A percentile compares a stretch with the other conserved stretches of the same genome.
These are phyloP conservation scores for Gillenia trifoliata DNA, from an alignment of 306 rosid genomes.

Conservation along the genomic window DNA sequence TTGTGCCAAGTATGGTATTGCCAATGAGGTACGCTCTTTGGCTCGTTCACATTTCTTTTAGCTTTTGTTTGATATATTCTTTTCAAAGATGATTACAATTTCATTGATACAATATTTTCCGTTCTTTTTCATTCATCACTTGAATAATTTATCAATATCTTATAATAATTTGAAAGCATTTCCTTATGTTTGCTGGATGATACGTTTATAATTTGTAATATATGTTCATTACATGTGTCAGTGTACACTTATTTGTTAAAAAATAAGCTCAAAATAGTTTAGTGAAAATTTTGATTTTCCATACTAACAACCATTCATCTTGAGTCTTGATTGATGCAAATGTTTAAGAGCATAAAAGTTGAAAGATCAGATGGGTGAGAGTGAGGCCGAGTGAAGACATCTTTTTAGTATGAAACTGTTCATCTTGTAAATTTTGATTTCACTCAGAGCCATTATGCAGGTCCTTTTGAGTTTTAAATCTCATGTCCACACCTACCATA, in stretches of 20 bases:
- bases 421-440: background rate
- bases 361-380: background rate
- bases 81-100: background rate
- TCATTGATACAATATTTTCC: background rate
- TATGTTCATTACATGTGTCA: background rate
- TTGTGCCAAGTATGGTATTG: conserved; percentile 98
- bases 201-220: background rate
- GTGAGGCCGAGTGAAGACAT: background rate
- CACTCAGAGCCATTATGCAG: background rate
- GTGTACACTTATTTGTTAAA: background rate
- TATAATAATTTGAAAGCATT: background rate
- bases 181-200: background rate
- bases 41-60: background rate
- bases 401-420: background rate
- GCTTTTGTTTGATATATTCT: background rate
- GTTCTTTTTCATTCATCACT: background rate
- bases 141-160: background rate
- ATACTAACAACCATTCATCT: background rate
- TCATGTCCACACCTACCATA: background rate
- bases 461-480: background rate
- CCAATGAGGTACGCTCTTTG: conserved; percentile 68
- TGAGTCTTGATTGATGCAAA: background rate
- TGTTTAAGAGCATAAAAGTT: background rate
- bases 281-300: background rate
- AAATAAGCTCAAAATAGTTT: background rate